phyloP scores from a whole-genome alignment of 106 monocot genomes.

The Dendrobium nobile region DNA sequence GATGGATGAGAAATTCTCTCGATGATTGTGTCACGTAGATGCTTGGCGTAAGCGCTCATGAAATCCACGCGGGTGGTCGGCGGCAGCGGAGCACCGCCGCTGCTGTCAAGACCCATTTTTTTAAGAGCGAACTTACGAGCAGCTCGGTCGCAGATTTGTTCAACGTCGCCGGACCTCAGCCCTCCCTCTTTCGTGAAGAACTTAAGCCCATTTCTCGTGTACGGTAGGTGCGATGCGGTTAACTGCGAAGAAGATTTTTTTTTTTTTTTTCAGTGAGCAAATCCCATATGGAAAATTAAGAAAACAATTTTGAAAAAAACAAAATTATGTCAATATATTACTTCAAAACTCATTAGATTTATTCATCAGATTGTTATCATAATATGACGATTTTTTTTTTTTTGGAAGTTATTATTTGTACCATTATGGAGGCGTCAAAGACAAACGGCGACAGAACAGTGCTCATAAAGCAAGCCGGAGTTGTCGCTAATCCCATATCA shows the following conservation, averaged over 20 bases:
- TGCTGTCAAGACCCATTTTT: conserved; percentile 18
- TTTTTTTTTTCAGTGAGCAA: no score
- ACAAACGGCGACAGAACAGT: conserved; percentile 28
- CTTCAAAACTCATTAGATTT: no score
- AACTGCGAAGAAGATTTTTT: conserved; percentile 19
- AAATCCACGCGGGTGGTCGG: conserved; percentile 22
- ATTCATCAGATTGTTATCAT: no score
- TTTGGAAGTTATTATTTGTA: not conserved
- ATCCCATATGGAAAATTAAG: no score
- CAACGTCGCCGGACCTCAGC: conserved; percentile 30
- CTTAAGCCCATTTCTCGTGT: conserved; percentile 59
- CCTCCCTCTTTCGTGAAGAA: conserved; percentile 50
- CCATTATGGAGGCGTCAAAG: conserved; percentile 55
- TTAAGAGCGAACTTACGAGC: conserved; percentile 27
- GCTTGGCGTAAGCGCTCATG: conserved; percentile 47
- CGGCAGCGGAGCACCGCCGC: not conserved
- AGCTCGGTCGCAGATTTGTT: conserved; percentile 38
- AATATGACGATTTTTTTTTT: no score
- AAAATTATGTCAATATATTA: no score
- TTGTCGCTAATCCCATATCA: conserved; percentile 55
- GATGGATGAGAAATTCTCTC: conserved; percentile 33
- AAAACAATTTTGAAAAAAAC: no score
- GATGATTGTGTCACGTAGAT: conserved; percentile 34
- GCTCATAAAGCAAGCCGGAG: conserved; percentile 66
- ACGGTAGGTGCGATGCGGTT: conserved; percentile 57